Evolutionary conservation across 2,329 filamentous ascomycete genomes (phyloP), one percentile per base, ranked within the genome.

Genomic region (Blumeria graminis): DNA sequence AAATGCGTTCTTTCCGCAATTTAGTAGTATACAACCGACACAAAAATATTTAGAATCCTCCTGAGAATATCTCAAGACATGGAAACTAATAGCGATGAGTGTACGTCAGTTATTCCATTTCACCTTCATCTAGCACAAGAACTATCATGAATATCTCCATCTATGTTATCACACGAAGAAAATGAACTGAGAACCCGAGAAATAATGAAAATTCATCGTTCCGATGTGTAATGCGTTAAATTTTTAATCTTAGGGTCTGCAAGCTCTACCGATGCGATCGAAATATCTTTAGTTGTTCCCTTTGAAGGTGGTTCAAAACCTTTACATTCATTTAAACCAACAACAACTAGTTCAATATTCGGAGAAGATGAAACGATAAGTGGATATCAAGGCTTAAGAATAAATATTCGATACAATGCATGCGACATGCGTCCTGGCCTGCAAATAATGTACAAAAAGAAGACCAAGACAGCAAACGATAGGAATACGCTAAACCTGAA

Each of bases 341-440:
- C 78, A 65, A 93, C 89, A 68, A 95, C 90, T 16, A 94, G 96
- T 68, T 74, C 86, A 1, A 84, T 98, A 60, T 95, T 96, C 63
- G 87, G 87, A 64, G 84, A 96, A n/a, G 82, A 92, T 8, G 88
- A 98, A 69, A 77, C 76, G 34, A 90, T 96, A 61, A 89, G 94
- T 63, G 90, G 90, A 39, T 94, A 95, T 72, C 82, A 87, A 66
- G 80, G 80, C 56, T 75, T 94, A 56, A 79, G 80, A 61, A 82
- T 96, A 65, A 77, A 79, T 60, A 71, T 96, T 56, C 79, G 79
- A 60, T 82, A 74, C 62, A 72, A 79, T 65, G 75, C 76, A 14
- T 76, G 73, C 66, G 84, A 95, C 66, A 80, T 96, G 71, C 80
- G 81, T 61, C 87, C 89, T 0, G 78, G 85, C 62, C 67, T 95